phyloP scores from a whole-genome alignment of 495 filamentous ascomycete genomes.

The Tuber melanosporum region DNA sequence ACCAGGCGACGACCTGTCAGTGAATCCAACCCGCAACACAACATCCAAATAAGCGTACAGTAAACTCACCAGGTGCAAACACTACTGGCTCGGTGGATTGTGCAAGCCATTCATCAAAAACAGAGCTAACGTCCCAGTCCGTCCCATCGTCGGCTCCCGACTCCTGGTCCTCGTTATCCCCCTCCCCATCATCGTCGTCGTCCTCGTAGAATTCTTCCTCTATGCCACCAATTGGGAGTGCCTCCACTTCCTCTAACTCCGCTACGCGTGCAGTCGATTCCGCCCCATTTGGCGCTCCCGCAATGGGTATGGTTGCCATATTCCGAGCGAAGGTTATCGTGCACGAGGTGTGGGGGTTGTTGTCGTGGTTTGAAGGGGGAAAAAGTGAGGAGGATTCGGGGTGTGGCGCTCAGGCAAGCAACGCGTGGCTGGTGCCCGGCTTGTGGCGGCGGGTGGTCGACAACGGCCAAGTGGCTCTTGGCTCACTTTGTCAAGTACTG shows the following conservation, averaged over 20 bases:
- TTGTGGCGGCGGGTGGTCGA: background rate
- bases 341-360: background rate
- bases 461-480: background rate
- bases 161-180: slow-evolving; percentile 49
- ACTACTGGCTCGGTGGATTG: slow-evolving; percentile 57
- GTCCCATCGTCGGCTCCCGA: slow-evolving; percentile 58
- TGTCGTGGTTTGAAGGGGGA: background rate
- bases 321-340: background rate
- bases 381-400: background rate
- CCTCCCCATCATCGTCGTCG: slow-evolving; percentile 15
- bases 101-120: slow-evolving; percentile 63
- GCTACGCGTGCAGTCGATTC: background rate
- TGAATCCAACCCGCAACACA: slow-evolving; percentile 28
- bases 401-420: background rate
- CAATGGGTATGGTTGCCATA: background rate
- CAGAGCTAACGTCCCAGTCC: slow-evolving; percentile 60
- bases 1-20: slow-evolving; percentile 33
- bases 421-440: background rate
- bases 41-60: slow-evolving; percentile 27
- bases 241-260: slow-evolving; percentile 4
- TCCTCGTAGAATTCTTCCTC: background rate
- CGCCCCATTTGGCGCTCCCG: background rate
- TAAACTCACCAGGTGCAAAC: slow-evolving; percentile 50
- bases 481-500: background rate
- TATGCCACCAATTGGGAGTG: background rate